Evolutionary conservation across 257 asterid species (phyloP).

Genomic region (Solanum commersonii): DNA sequence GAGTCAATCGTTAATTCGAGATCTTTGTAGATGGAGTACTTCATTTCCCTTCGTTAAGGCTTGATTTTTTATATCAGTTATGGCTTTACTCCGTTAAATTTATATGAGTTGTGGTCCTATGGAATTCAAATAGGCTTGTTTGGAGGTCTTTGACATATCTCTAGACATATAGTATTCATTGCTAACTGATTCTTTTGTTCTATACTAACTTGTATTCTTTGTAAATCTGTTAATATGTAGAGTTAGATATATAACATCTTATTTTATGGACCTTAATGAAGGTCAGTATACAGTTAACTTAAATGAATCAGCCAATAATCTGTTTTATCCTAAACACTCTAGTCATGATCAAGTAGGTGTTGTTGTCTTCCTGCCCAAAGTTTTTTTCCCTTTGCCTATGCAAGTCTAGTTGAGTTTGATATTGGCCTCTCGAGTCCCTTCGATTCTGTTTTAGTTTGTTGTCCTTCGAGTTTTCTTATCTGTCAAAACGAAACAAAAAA

Average conservation of each 20-base stretch:
- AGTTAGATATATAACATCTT: not conserved
- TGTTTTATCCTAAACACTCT: not conserved
- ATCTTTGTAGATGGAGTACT: not conserved
- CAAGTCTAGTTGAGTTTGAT: not conserved
- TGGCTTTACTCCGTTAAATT: not conserved
- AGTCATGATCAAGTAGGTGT: not conserved
- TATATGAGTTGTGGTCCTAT: not conserved
- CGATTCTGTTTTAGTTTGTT: not conserved
- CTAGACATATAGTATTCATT: not conserved
- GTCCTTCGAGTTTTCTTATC: not conserved
- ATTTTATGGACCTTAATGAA: conserved; percentile 1
- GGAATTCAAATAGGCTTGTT: not conserved
- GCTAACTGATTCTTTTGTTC: conserved; percentile 7
- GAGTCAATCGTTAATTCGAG: conserved; percentile 1
- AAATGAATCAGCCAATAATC: not conserved
- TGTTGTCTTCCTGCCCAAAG: conserved; percentile 7
- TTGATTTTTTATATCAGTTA: not conserved
- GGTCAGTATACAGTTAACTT: not conserved
- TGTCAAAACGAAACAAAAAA: not conserved
- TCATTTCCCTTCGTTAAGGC: not conserved
- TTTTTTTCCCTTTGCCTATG: not conserved
- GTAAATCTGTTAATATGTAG: conserved; percentile 3
- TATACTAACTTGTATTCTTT: not conserved
- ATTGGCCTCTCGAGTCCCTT: conserved; percentile 8
- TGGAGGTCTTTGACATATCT: not conserved